Percentiles rank a stretch among this genome's conserved stretches.
phyloP scores from a whole-genome alignment of 1,284 basidiomycete species.

The Austropuccinia psidii region DNA sequence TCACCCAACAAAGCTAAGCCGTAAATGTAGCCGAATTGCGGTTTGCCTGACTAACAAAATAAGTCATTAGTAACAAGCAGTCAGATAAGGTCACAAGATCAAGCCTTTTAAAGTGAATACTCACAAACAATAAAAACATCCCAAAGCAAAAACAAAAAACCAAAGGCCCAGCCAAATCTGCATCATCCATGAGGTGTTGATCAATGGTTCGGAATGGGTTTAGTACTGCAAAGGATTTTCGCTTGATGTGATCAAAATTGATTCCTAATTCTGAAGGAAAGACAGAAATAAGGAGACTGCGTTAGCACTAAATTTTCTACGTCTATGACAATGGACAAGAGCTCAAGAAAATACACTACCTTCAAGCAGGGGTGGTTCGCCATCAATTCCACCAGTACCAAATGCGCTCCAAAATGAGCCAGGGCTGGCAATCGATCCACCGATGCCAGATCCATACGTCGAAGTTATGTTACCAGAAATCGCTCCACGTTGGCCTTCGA shows the following conservation, averaged over 20 bases:
- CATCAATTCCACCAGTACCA: conserved; percentile 88
- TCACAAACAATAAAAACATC: conserved; percentile 75
- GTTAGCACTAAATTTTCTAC: background rate
- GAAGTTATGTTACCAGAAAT: conserved; percentile 19
- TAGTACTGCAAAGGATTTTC: conserved; percentile 88
- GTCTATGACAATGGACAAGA: background rate
- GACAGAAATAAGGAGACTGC: background rate
- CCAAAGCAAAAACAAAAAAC: conserved; percentile 92
- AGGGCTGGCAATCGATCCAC: conserved; percentile 24
- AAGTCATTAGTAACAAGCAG: conserved; percentile 5
- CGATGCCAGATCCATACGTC: conserved; percentile 8
- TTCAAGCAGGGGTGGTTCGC: conserved; percentile 83
- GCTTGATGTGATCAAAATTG: conserved; percentile 89
- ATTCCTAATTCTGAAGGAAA: conserved; percentile 77
- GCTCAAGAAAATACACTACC: conserved; percentile 52
- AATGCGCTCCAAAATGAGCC: conserved; percentile 67
- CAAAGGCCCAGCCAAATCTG: conserved; percentile 91
- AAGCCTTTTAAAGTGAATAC: conserved; percentile 48
- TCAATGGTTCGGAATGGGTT: conserved; percentile 83
- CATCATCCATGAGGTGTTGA: conserved; percentile 97
- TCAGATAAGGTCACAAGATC: background rate
- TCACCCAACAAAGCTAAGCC: conserved; percentile 92
- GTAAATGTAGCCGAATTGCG: conserved; percentile 98
- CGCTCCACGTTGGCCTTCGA: conserved; percentile 31
- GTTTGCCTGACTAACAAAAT: conserved; percentile 74